Percentiles rank a stretch among this genome's conserved stretches.
Evolutionary conservation across 768 basidiomycete species (phyloP).

Genomic region (Lactarius vividus): DNA sequence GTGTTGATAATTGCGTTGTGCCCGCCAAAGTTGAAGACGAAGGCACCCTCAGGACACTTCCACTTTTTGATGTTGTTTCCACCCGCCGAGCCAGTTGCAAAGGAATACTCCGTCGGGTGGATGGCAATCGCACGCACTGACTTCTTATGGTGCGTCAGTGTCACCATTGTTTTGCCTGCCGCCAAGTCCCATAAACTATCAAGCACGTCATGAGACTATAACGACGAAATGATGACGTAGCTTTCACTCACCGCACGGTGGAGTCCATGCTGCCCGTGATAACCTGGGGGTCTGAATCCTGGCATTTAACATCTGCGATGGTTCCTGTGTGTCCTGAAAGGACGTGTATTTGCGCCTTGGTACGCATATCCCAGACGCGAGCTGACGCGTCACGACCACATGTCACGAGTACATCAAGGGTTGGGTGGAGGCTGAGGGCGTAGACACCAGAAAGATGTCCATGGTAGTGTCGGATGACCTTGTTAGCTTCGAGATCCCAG

Average conservation of each 20-base stretch:
- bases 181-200: slow-evolving; percentile 92
- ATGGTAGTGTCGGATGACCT: slow-evolving; percentile 98
- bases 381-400: slow-evolving; percentile 95
- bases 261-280: slow-evolving; percentile 99
- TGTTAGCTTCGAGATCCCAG: slow-evolving; percentile 98
- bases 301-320: slow-evolving; percentile 92
- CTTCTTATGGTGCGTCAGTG: slow-evolving; percentile 99
- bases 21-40: slow-evolving; percentile 95
- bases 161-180: slow-evolving; percentile 94
- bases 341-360: slow-evolving; percentile 93
- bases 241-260: slow-evolving; percentile 68
- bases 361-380: slow-evolving; percentile 99
- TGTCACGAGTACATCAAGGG: slow-evolving; percentile 92
- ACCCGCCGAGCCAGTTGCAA: slow-evolving; percentile 94
- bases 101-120: slow-evolving; percentile 95
- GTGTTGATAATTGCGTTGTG: slow-evolving; percentile 99
- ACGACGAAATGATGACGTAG: not conserved
- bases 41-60: slow-evolving; percentile 95
- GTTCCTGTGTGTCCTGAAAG: slow-evolving; percentile 93
- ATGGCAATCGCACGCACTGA: slow-evolving; percentile 91
- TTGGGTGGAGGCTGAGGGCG: slow-evolving; percentile 87
- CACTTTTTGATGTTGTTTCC: slow-evolving; percentile 99
- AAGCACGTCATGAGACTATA: slow-evolving; percentile 5
- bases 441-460: slow-evolving; percentile 99
- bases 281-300: slow-evolving; percentile 96